Conservation (phyloP, 371 early-diverging fungal genomes). For the Mortierella sp. region DNA sequence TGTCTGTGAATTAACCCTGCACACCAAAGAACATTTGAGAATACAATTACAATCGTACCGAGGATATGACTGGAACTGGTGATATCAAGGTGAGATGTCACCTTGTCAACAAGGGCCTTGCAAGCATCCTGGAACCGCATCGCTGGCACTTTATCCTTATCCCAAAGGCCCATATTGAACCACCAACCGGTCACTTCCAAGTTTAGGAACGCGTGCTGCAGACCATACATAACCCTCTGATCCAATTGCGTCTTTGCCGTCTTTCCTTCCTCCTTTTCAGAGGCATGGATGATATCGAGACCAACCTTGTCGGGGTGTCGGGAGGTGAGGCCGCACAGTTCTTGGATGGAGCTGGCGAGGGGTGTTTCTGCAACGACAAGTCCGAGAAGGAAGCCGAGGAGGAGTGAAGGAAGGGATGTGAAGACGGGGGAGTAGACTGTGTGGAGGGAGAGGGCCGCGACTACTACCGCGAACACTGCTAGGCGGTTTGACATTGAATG, state of each 20-base stretch:
- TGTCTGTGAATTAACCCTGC: no score
- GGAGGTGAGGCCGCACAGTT: constrained; percentile 37
- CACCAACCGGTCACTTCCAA: constrained; percentile 58
- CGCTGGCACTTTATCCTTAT: constrained; percentile 7
- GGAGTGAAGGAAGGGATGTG: constrained; percentile 15
- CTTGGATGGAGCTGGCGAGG: constrained; percentile 37
- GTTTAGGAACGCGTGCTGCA: constrained; percentile 55
- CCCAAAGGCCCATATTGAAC: constrained; percentile 58
- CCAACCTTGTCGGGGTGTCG: constrained; percentile 49
- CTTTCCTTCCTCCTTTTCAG: background rate
- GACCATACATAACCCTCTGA: constrained; percentile 51
- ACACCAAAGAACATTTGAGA: no score
- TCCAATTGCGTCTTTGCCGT: constrained; percentile 28
- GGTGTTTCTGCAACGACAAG: constrained; percentile 50
- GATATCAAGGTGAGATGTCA: constrained; percentile 35
- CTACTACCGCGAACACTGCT: constrained; percentile 5
- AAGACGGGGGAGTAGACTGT: constrained; percentile 6
- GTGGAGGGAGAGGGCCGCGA: constrained; percentile 21
- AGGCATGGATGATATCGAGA: constrained; percentile 38
- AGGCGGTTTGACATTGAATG: constrained; percentile 22
- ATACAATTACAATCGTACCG: constrained; percentile 14
- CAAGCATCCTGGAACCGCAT: constrained; percentile 57
- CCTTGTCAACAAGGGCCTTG: constrained; percentile 44
- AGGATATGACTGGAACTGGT: constrained; percentile 42
- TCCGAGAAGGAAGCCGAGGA: constrained; percentile 39